Evolutionary conservation across 805 yeast species (phyloP), one percentile per base, ranked within the genome.

Genomic region (Yarrowia porcina): DNA sequence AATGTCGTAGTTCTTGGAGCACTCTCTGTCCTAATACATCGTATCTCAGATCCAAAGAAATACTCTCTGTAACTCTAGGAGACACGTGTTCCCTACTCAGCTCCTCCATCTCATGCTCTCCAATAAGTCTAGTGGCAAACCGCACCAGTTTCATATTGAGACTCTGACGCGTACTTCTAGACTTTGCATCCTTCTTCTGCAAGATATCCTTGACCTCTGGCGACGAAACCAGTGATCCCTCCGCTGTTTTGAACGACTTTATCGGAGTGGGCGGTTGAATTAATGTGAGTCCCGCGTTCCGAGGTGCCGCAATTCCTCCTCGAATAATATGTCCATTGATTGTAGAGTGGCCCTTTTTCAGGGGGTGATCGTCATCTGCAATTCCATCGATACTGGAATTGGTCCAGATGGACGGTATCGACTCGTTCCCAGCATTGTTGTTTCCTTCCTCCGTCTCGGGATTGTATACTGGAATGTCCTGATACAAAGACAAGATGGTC

Each of bases 21-120:
- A 71, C 70, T 21, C 71, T 66, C 42, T 73, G 71, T 15, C 74
- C 71, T 39, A 74, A 66, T 35, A 74, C 41, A 54, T 74, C 76
- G 39, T 52, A 52, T 32, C 59, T 20, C 35, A 52, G 33, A 17
- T 52, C 59, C 35, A 52, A 33, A n/a, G 59, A 52, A 35, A 52
- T 52, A 17, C 59, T 52, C 17, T 52, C 59, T 10, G 59, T 52
- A 17, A 52, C 59, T 2, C 44, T n/a, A 0, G 59, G 59, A 23
- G 44, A 52, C 25, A 52, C 59, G 25, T 52, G 42, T 13, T 52
- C 44, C 17, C 44, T 23, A 25, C 59, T 52, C 12, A 52, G 44
- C 59, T 35, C 59, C 59, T 52, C 59, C 59, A 52, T 52, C 33
- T 52, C 59, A n/a, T 52, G 59, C 13, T 52, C 59, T 8, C 59